Conservation (phyloP, 176 grass and related monocot species). For the Cenchrus americanus region DNA sequence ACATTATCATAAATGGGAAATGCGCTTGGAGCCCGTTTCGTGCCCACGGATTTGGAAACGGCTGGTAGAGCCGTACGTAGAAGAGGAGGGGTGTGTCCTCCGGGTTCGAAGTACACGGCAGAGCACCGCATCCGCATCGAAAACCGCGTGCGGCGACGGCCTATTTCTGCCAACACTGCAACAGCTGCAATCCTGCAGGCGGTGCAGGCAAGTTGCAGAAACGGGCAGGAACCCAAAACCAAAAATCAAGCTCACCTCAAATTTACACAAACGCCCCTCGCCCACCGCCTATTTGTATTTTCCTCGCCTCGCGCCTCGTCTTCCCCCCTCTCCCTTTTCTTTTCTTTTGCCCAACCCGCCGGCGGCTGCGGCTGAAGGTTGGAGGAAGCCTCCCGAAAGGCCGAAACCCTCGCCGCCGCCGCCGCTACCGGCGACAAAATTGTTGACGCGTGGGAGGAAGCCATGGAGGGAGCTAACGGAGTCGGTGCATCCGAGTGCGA, state of each 20-base stretch:
- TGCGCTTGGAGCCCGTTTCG: too few relatives aligned
- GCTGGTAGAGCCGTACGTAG: too few relatives aligned
- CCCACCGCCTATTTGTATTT: conserved; percentile 30
- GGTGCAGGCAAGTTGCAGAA: background rate
- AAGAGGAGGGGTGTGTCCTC: too few relatives aligned
- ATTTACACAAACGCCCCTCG: conserved; percentile 38
- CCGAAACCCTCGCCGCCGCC: background rate
- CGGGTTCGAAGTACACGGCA: background rate
- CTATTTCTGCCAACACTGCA: background rate
- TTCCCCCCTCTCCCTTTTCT: background rate
- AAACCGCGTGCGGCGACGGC: conserved; percentile 15
- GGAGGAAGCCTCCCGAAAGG: background rate
- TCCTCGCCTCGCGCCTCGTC: conserved; percentile 15
- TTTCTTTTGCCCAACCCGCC: background rate
- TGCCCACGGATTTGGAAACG: background rate
- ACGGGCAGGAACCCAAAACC: background rate
- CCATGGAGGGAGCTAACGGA: conserved; percentile 44
- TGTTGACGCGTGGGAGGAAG: background rate
- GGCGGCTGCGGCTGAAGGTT: conserved; percentile 2
- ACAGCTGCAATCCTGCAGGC: too few relatives aligned
- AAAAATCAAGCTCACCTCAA: background rate
- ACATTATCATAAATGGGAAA: too few relatives aligned
- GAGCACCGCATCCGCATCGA: background rate
- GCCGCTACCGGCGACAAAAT: background rate
- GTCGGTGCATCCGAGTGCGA: conserved; percentile 1